Evolutionary conservation across 345 rosid genomes (phyloP).

Genomic region (Bruguiera parviflora): DNA sequence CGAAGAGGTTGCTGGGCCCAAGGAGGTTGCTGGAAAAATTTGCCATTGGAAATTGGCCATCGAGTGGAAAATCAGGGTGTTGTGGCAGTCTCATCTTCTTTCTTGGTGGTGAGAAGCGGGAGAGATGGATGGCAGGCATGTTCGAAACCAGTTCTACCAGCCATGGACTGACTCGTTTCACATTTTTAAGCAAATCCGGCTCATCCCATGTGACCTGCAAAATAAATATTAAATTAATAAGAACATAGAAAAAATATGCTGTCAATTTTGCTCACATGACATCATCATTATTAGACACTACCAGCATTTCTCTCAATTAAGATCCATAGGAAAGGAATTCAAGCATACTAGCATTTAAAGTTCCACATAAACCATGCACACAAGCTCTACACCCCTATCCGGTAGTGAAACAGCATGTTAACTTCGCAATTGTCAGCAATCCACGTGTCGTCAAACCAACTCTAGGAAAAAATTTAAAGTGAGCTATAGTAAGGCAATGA

Average conservation of each 20-base stretch:
- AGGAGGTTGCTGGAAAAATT: conserved; percentile 25
- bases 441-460: too few relatives aligned
- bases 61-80: conserved; percentile 38
- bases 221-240: background rate
- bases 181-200: conserved; percentile 92
- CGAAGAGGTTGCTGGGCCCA: conserved; percentile 18
- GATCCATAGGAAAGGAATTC: background rate
- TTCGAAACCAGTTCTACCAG: conserved; percentile 79
- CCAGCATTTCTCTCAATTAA: background rate
- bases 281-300: background rate
- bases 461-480: too few relatives aligned
- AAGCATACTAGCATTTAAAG: background rate
- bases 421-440: background rate
- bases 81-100: conserved; percentile 78
- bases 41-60: conserved; percentile 35
- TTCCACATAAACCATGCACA: background rate
- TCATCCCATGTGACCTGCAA: conserved; percentile 93
- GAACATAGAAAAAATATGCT: background rate
- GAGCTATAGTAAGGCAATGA: too few relatives aligned
- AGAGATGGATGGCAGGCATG: conserved; percentile 62
- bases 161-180: conserved; percentile 96
- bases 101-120: conserved; percentile 81
- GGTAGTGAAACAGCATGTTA: background rate
- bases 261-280: background rate
- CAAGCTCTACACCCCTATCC: background rate